phyloP scores from a whole-genome alignment of 2,329 filamentous ascomycete species.

The Onygena corvina region DNA sequence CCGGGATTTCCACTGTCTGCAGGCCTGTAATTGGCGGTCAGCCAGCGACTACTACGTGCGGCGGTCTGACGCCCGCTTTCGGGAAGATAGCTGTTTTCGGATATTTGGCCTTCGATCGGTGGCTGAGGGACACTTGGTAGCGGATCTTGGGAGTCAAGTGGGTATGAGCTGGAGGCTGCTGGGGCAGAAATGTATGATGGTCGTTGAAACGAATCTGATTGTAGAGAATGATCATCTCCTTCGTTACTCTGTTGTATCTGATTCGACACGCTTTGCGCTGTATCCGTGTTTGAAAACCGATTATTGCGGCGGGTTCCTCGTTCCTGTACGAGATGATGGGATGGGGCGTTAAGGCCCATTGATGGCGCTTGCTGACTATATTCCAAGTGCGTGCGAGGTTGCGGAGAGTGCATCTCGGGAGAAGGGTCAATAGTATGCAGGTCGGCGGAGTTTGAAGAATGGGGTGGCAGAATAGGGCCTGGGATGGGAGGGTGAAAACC shows the following conservation, averaged over 20 bases:
- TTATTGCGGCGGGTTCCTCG: neutral
- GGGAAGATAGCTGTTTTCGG: conserved; percentile 12
- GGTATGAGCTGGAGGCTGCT: neutral
- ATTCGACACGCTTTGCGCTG: neutral
- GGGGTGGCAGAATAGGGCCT: neutral
- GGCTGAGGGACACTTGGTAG: neutral
- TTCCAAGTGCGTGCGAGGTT: neutral
- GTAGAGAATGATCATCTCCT: neutral
- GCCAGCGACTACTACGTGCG: conserved; percentile 1
- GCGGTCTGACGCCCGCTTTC: conserved; percentile 10
- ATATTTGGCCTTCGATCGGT: conserved; percentile 5
- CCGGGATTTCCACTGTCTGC: neutral
- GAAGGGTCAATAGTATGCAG: neutral
- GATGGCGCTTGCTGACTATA: neutral
- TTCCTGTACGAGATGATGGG: neutral
- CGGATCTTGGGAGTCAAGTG: neutral
- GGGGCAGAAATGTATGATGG: neutral
- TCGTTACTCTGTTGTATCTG: neutral
- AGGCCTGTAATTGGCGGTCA: conserved; percentile 7
- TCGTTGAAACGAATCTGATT: neutral
- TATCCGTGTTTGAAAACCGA: neutral
- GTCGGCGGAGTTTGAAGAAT: neutral
- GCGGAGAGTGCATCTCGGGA: neutral
- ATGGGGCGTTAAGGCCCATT: neutral
- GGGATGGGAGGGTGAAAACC: neutral